Evolutionary conservation across 2,329 filamentous ascomycete genomes (phyloP).

Genomic region (Xylariaceae sp.): DNA sequence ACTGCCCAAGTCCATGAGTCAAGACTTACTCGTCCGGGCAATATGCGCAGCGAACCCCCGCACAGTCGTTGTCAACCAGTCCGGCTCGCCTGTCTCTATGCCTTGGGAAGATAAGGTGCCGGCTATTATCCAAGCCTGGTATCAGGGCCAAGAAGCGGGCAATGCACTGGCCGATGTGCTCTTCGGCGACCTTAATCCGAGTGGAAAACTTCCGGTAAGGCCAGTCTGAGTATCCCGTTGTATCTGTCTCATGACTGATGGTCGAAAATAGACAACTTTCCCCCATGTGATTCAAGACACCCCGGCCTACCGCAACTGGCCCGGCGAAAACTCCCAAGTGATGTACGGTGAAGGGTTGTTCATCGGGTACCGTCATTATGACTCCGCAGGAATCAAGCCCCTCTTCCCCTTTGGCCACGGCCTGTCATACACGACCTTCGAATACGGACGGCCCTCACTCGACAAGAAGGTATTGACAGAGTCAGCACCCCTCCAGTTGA

Average conservation of each 20-base stretch:
- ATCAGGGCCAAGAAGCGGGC: constrained; percentile 64
- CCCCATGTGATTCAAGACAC: constrained; percentile 59
- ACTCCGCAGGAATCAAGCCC: constrained; percentile 53
- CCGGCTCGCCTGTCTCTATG: constrained; percentile 64
- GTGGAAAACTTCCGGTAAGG: constrained; percentile 60
- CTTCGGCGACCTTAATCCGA: constrained; percentile 58
- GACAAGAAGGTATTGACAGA: constrained; percentile 38
- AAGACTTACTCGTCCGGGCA: constrained; percentile 59
- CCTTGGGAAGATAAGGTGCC: constrained; percentile 62
- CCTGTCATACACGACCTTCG: constrained; percentile 66
- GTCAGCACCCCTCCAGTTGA: constrained; percentile 39
- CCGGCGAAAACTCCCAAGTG: constrained; percentile 62
- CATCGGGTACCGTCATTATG: constrained; percentile 69
- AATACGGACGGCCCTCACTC: constrained; percentile 54
- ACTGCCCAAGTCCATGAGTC: constrained; percentile 50
- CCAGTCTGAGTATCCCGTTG: background rate
- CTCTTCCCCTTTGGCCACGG: constrained; percentile 71
- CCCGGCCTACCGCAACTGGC: constrained; percentile 68
- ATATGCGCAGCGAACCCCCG: constrained; percentile 57
- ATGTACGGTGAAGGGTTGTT: constrained; percentile 68
- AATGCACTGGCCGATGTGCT: constrained; percentile 63
- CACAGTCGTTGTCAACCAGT: constrained; percentile 65
- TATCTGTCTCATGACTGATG: constrained; percentile 3
- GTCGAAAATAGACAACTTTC: constrained; percentile 51
- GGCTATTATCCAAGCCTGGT: constrained; percentile 66